These are phyloP conservation scores for Pisolithus marmoratus DNA, from an alignment of 768 basidiomycete species.

Conservation along the genomic window DNA sequence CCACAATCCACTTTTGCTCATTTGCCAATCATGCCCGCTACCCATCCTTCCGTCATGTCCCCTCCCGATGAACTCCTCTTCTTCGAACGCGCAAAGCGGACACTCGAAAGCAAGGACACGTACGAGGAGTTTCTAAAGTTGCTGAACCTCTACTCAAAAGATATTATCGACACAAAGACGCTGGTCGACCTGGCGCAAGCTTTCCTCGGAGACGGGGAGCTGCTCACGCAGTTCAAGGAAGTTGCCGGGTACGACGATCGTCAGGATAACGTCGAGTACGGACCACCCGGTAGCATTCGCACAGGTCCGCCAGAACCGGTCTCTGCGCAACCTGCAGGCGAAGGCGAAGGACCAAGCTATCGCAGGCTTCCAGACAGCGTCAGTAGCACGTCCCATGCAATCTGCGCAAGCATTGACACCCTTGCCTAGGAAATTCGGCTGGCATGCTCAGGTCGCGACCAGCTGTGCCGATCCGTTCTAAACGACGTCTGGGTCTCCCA, in stretches of 20 bases:
- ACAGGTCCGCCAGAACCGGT: constrained; percentile 73
- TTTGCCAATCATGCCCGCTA: constrained; percentile 18
- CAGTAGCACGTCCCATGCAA: constrained; percentile 30
- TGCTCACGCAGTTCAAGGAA: constrained; percentile 81
- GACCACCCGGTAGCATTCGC: constrained; percentile 73
- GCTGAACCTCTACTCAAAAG: constrained; percentile 83
- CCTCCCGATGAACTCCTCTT: constrained; percentile 79
- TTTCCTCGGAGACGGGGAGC: constrained; percentile 77
- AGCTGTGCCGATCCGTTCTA: constrained; percentile 90
- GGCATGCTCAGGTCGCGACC: constrained; percentile 91
- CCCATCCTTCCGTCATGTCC: constrained; percentile 28
- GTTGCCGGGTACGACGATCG: constrained; percentile 77
- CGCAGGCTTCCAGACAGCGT: constrained; percentile 83
- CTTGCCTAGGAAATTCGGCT: constrained; percentile 71
- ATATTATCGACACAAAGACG: constrained; percentile 81
- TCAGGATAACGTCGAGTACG: constrained; percentile 53
- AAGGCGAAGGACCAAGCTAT: constrained; percentile 92
- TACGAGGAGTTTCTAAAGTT: constrained; percentile 96
- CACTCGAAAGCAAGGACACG: constrained; percentile 65
- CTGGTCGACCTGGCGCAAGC: constrained; percentile 75
- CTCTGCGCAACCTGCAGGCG: constrained; percentile 73
- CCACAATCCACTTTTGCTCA: constrained; percentile 24
- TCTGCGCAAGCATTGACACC: constrained; percentile 1
- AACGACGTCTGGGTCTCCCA: constrained; percentile 99
- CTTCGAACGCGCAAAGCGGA: constrained; percentile 88